Evolutionary conservation across 805 yeast genomes (phyloP), one percentile per base, ranked within the genome.

Genomic region (Saturnispora sekii): DNA sequence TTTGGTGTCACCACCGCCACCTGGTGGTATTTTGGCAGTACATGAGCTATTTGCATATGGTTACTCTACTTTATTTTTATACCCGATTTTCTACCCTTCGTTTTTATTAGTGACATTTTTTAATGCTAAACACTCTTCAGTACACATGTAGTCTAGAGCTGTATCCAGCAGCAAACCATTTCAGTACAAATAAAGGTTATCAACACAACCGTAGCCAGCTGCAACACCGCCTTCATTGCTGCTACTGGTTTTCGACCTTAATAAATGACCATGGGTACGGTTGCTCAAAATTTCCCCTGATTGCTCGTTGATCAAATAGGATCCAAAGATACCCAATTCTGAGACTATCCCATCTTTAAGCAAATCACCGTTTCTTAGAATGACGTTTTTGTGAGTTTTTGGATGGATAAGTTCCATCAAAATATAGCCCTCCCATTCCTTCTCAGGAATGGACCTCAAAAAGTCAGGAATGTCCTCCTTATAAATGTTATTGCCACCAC

Each of bases 171-270:
- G 35, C 11, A 14, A 35, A 14, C 16, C 8, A 33, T 35, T 12
- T 45, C 57, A 65, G 48, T 72, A 69, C 35, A 86, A 65, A 48
- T 79, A 76, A 32, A 88, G 71, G 57, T 88, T 84, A 63, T 93
- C 98, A 35, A 93, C 85, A 63, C 97, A 88, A 6, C 97, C 99
- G 64, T 85, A 90, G 1, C 99, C 99, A 12, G 98, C 98, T 17
- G 97, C 97, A 31, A 93, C 97, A 34, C 99, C 99, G 33, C 98
- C 98, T 67, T 93, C 99, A 63, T 93, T 81, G 44, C 95, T 83
- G 3, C 82, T 68, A 51, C 85, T 82, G 46, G 88, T 77, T 62
- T 93, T 93, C 0, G 96, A 84, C 65, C 98, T 78, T 53, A 93
- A 67, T 51, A 93, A 69, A 77, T 85, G 86, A 5, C 97, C 97